Evolutionary conservation across 257 asterid species (phyloP).

Genomic region (Forsythia suspensa): DNA sequence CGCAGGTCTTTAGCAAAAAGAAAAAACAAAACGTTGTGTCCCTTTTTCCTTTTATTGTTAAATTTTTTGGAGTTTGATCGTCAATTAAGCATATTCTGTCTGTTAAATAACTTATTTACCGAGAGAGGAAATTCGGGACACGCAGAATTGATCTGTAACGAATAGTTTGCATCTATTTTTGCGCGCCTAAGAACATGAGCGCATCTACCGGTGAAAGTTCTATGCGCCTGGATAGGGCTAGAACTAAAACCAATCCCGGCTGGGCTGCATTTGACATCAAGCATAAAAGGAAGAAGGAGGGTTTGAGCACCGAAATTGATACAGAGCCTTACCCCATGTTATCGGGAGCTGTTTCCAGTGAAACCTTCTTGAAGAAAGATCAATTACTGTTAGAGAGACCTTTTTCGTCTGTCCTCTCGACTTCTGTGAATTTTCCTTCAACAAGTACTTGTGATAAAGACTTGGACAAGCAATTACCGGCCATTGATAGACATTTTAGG

Average conservation of each 20-base stretch:
- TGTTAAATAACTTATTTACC: constrained; percentile 3
- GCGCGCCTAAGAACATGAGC: constrained; percentile 29
- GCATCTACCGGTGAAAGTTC: constrained; percentile 30
- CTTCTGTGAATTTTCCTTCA: constrained; percentile 41
- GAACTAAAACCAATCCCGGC: constrained; percentile 57
- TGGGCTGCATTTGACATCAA: constrained; percentile 84
- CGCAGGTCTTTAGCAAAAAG: constrained; percentile 8
- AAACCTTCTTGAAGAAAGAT: constrained; percentile 23
- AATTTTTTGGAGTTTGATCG: neutral
- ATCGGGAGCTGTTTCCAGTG: constrained; percentile 27
- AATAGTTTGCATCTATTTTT: constrained; percentile 5
- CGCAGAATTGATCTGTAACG: neutral
- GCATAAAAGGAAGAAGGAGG: constrained; percentile 47
- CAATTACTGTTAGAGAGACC: constrained; percentile 43
- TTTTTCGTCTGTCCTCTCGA: constrained; percentile 52
- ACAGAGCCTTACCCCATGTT: constrained; percentile 63
- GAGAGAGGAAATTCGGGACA: constrained; percentile 8
- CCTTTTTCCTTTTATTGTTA: neutral
- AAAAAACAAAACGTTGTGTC: neutral
- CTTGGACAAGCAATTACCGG: constrained; percentile 27
- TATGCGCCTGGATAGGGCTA: constrained; percentile 31
- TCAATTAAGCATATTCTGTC: neutral
- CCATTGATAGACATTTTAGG: constrained; percentile 17
- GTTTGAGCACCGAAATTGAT: constrained; percentile 34
- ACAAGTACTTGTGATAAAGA: constrained; percentile 5